Evolutionary conservation across 345 rosid species (phyloP).

Genomic region (Mangifera indica): DNA sequence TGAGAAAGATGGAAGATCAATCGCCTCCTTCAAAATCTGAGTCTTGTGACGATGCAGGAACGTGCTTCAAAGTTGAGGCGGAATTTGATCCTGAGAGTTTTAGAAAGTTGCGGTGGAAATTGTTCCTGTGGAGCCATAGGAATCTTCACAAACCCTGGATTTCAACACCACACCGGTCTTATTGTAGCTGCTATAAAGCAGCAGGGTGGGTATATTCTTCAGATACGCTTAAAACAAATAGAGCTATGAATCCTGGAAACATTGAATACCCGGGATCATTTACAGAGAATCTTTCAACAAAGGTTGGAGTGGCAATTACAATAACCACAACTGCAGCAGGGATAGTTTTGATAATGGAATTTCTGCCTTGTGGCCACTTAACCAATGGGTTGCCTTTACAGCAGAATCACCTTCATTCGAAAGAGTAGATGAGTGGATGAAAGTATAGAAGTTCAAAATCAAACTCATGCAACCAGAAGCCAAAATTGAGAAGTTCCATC

Average conservation of each 20-base stretch:
- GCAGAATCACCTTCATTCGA: constrained; percentile 57
- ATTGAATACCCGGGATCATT: constrained; percentile 48
- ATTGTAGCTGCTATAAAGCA: too few species aligned
- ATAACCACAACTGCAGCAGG: constrained; percentile 34
- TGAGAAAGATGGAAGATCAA: constrained; percentile 24
- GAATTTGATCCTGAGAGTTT: constrained; percentile 83
- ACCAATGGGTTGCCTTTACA: constrained; percentile 86
- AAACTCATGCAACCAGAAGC: too few species aligned
- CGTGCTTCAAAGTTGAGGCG: constrained; percentile 89
- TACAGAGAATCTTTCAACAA: constrained; percentile 41
- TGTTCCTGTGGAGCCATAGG: constrained; percentile 94
- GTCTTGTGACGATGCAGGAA: constrained; percentile 77
- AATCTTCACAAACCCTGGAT: too few species aligned
- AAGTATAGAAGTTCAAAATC: constrained; percentile 10
- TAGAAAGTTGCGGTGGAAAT: constrained; percentile 80
- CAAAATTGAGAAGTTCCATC: too few species aligned
- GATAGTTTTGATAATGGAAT: constrained; percentile 34
- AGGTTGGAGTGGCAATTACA: neutral
- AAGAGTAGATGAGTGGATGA: constrained; percentile 86
- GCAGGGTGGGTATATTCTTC: too few species aligned
- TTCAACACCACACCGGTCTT: too few species aligned
- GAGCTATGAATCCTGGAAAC: constrained; percentile 24
- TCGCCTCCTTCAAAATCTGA: constrained; percentile 41
- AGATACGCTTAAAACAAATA: constrained; percentile 4
- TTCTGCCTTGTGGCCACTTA: constrained; percentile 60